Base-by-base conservation (phyloP, 2,329 filamentous ascomycete species). In the Diaporthe sp. region DNA sequence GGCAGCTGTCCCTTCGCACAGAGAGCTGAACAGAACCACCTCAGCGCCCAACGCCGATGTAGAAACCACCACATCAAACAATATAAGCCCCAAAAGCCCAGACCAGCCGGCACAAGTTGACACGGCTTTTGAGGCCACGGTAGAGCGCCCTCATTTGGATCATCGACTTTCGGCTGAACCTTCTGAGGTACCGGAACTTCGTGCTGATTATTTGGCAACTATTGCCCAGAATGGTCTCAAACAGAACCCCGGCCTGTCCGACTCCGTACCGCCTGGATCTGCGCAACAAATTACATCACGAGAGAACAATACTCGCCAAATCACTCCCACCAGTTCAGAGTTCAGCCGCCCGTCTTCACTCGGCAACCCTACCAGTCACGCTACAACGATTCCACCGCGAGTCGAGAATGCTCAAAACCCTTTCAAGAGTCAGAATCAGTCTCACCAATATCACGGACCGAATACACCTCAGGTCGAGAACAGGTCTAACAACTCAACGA, bases 171-270 rank as follows among this genome's bases (percentile, higher is more conserved):
- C n/a, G n/a, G 25, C 58, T 30, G 58, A 45, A 45, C 58, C 58
- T 45, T 0, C 38, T 61, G n/a, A 22, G 12, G 58, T 13, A 61
- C 13, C 38, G 6, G 58, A 61, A 42, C 8, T 9, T 61, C 38
- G 38, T 30, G 38, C 38, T 45, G 58, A 30, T 45, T 61, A 45
- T 64, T n/a, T 64, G 40, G 40, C 60, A 33, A 15, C 10, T 1
- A 15, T 47, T 33, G 60, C 60, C 17, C 60, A 64, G 40, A 47
- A 64, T 47, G 60, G 60, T 64, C 40, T 64, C 25, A 47, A 64
- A 33, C 25, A 64, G 25, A 64, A 64, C 2, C 25, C 15, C 60
- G 60, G 15, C n/a, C 60, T 33, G 40, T 33, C 60, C 60, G 25
- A 45, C 17, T 33, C 17, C 47, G 17, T 47, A 22, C 40, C 40